Base-by-base conservation (phyloP, 1,284 basidiomycete genomes). In the Calocybe gambosa region DNA sequence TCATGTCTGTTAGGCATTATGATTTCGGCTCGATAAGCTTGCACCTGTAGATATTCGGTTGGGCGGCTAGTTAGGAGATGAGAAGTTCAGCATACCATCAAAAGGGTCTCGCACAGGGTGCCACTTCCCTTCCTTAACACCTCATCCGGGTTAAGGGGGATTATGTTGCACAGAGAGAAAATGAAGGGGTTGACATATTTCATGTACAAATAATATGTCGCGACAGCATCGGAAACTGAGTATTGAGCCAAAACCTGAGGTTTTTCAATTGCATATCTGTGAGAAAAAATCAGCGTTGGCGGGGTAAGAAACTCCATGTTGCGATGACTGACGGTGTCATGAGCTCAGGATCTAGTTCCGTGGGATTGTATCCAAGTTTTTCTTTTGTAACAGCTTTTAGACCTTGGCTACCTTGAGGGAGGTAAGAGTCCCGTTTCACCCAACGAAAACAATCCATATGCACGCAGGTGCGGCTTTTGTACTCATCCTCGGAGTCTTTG, bases 131-230 rank as follows among this genome's bases (percentile, higher is more conserved):
- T 99, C 39, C 96, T 77, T 57, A 99, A 66, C 3, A 99, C 96
- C 56, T 99, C 96, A 58, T 99, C 96, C 1, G 96, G 93, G 59
- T 87, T 89, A 47, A 99, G 78, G 13, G 96, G 96, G 58, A 99
- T 99, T 65, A 99, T 99, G 74, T 97, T 99, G 71, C 96, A 99
- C 28, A 99, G 73, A 20, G 95, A 99, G 72, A 99, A 99, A 59
- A 99, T 93, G 78, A 99, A 99, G 0, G 96, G 96, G 61, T 99
- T 94, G 9, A 99, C 94, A 62, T 99, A 99, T 91, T 99, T 99
- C 96, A 99, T 99, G 73, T 99, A 99, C 39, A 99, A 78, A 65
- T 99, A 99, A 65, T 99, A 99, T 1, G 96, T 99, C 18, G 96
- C 96, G 3, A 99, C 96, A 1, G 96, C 96, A 75, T 99, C 96